phyloP scores from a whole-genome alignment of 208 protist genomes.

The Trypanosoma rangeli region DNA sequence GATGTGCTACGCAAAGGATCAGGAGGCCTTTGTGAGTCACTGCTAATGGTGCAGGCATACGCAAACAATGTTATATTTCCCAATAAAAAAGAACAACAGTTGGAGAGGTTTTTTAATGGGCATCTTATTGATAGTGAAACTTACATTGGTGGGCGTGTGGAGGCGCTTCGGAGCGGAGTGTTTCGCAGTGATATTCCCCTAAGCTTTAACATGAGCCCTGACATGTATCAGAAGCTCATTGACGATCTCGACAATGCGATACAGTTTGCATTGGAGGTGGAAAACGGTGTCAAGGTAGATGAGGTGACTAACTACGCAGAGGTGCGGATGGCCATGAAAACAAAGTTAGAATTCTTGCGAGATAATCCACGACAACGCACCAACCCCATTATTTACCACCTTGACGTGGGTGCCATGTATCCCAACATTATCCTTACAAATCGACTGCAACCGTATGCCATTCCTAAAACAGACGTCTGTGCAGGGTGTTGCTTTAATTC shows the following conservation, averaged over 20 bases:
- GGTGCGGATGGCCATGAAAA: slow-evolving; percentile 61
- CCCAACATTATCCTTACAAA: slow-evolving; percentile 99
- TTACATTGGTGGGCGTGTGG: slow-evolving; percentile 98
- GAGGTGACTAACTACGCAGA: slow-evolving; percentile 96
- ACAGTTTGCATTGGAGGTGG: slow-evolving; percentile 91
- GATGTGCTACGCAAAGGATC: slow-evolving; percentile 98
- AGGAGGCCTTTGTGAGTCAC: slow-evolving; percentile 99
- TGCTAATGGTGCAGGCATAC: slow-evolving; percentile 98
- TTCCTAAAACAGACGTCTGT: slow-evolving; percentile 96
- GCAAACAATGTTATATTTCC: slow-evolving; percentile 98
- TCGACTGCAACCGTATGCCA: slow-evolving; percentile 97
- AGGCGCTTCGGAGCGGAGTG: slow-evolving; percentile 95
- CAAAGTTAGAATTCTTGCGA: slow-evolving; percentile 82
- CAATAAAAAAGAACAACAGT: slow-evolving; percentile 96
- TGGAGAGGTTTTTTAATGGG: slow-evolving; percentile 95
- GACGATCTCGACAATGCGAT: slow-evolving; percentile 93
- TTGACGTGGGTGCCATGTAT: slow-evolving; percentile 99
- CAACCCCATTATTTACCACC: slow-evolving; percentile 98
- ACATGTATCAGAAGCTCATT: slow-evolving; percentile 94
- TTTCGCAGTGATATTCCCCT: slow-evolving; percentile 97
- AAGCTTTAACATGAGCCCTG: slow-evolving; percentile 92
- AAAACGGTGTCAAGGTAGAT: slow-evolving; percentile 78
- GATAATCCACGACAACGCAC: slow-evolving; percentile 81
- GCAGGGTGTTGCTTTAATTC: slow-evolving; percentile 97
- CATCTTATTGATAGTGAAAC: slow-evolving; percentile 99